Evolutionary conservation across 257 asterid genomes (phyloP).

Genomic region (Asclepias syriaca): DNA sequence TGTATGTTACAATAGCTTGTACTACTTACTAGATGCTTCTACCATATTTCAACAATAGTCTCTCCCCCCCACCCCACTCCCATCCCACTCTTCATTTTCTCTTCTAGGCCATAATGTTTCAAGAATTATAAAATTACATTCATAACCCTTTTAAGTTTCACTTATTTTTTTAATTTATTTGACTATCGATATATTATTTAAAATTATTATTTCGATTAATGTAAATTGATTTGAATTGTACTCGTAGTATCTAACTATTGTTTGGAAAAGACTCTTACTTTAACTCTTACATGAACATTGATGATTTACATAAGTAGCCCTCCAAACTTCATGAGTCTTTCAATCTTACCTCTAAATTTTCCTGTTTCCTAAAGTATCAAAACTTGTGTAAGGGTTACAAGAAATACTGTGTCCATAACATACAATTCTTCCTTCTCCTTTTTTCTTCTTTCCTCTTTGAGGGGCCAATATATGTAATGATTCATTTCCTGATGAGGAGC

Average conservation of each 20-base stretch:
- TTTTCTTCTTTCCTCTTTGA: neutral
- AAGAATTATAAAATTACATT: too few species aligned
- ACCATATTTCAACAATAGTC: neutral
- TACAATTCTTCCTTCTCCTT: neutral
- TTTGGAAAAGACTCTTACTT: too few species aligned
- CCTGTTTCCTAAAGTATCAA: neutral
- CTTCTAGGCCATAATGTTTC: too few species aligned
- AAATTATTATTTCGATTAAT: too few species aligned
- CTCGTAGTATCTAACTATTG: too few species aligned
- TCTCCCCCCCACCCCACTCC: too few species aligned
- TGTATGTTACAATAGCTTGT: neutral
- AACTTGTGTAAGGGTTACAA: neutral
- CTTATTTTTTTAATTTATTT: too few species aligned
- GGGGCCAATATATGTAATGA: slow-evolving; percentile 2
- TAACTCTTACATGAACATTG: too few species aligned
- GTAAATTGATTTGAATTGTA: too few species aligned
- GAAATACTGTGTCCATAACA: neutral
- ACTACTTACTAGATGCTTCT: neutral
- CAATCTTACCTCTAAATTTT: neutral
- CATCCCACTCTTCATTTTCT: too few species aligned
- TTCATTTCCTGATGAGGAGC: slow-evolving; percentile 15
- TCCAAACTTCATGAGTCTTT: neutral
- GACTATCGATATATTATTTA: too few species aligned
- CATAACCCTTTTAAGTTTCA: too few species aligned
- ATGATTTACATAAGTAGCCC: neutral